These are phyloP conservation scores for Ascochyta rabiei DNA, from an alignment of 2,329 filamentous ascomycete species.

Conservation along the genomic window DNA sequence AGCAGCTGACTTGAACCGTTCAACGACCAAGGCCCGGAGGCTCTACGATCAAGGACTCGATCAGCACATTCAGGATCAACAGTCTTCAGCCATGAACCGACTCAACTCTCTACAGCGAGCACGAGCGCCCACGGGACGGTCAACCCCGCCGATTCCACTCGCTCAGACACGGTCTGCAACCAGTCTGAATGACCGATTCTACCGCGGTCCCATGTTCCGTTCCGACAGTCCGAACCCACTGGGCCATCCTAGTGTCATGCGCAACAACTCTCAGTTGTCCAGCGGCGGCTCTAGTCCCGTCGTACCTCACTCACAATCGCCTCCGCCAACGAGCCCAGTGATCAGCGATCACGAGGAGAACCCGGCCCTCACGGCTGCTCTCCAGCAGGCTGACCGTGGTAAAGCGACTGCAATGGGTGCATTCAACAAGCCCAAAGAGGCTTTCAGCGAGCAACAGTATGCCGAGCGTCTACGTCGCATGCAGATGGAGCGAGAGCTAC, in stretches of 20 bases:
- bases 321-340: conserved; percentile 68
- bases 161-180: conserved; percentile 53
- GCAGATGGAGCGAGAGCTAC: conserved; percentile 72
- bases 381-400: conserved; percentile 77
- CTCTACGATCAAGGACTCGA: conserved; percentile 84
- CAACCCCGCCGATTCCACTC: conserved; percentile 56
- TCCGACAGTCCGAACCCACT: conserved; percentile 55
- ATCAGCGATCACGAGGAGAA: conserved; percentile 75
- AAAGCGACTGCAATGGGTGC: conserved; percentile 78
- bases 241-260: conserved; percentile 45
- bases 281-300: conserved; percentile 50
- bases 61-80: conserved; percentile 80
- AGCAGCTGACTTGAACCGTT: conserved; percentile 62
- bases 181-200: conserved; percentile 56
- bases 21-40: conserved; percentile 71
- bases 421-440: conserved; percentile 74
- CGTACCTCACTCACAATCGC: conserved; percentile 50
- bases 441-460: conserved; percentile 86
- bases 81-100: conserved; percentile 75
- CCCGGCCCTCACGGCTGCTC: conserved; percentile 62
- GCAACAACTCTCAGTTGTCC: conserved; percentile 35
- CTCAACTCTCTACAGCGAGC: conserved; percentile 79
- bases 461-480: conserved; percentile 81
- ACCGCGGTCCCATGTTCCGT: conserved; percentile 48
- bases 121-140: conserved; percentile 53